These are phyloP conservation scores for Candida gorgasii DNA, from an alignment of 805 yeast species.

Conservation along the genomic window DNA sequence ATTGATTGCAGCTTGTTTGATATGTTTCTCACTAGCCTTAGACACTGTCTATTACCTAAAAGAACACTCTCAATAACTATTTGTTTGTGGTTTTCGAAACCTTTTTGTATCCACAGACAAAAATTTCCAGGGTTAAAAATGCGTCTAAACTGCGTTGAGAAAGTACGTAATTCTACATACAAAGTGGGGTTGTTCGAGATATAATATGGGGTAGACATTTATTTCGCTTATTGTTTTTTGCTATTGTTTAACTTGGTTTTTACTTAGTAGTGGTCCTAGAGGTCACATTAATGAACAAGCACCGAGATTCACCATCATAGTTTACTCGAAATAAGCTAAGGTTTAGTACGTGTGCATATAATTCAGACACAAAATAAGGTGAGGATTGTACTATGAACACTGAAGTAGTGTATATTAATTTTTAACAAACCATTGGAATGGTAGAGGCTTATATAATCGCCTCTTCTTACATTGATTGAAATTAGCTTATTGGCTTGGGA, in stretches of 20 bases:
- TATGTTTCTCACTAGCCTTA: no score
- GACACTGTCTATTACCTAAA: not conserved
- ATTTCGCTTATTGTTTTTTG: not conserved
- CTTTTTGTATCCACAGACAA: not conserved
- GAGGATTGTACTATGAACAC: not conserved
- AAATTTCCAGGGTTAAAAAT: conserved; percentile 6
- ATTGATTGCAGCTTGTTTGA: no score
- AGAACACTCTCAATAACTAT: not conserved
- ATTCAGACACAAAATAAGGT: not conserved
- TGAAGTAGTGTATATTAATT: no score
- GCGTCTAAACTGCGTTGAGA: conserved; percentile 2
- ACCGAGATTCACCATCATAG: no score
- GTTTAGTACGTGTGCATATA: not conserved
- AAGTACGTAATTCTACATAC: conserved; percentile 1
- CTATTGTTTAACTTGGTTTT: no score
- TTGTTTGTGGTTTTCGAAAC: not conserved
- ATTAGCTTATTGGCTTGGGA: no score
- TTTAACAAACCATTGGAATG: no score
- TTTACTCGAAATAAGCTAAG: not conserved
- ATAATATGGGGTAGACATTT: not conserved
- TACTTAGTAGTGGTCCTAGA: not conserved
- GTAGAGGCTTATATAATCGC: no score
- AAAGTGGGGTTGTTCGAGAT: conserved; percentile 2
- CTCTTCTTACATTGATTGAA: no score
- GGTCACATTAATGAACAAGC: no score